phyloP scores from a whole-genome alignment of 192 early-diverging fungal genomes.

The Geranomyces michiganensis region DNA sequence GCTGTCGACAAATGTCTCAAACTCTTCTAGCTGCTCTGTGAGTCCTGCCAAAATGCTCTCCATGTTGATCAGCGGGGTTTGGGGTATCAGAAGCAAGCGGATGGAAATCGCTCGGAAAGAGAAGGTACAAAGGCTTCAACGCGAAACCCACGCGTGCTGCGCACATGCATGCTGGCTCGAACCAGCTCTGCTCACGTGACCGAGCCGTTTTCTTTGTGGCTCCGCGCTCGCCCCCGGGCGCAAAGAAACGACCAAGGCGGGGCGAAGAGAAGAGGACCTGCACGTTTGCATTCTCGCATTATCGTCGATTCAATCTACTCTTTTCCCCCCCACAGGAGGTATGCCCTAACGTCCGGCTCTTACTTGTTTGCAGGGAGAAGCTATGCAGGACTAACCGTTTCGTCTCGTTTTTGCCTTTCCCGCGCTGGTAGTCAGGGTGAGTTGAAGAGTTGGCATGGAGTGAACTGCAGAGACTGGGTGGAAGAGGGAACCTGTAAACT shows the following conservation, averaged over 20 bases:
- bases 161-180: not conserved
- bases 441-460: not conserved
- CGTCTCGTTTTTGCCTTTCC: not conserved
- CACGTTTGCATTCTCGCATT: conserved; percentile 1
- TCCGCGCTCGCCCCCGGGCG: not conserved
- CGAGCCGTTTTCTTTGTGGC: not conserved
- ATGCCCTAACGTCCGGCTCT: not conserved
- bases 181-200: not conserved
- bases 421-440: conserved; percentile 1
- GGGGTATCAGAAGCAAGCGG: not conserved
- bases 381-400: not conserved
- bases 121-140: not conserved
- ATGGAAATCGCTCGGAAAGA: not conserved
- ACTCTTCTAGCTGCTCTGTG: conserved; percentile 25
- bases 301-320: conserved; percentile 16
- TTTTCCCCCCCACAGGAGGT: conserved; percentile 8
- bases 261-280: not conserved
- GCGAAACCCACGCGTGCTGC: not conserved
- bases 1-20: conserved; percentile 32
- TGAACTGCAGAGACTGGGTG: not conserved
- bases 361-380: not conserved
- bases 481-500: not conserved
- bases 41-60: conserved; percentile 19
- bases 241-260: not conserved
- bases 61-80: conserved; percentile 13